Evolutionary conservation across 192 early-diverging fungal species (phyloP), one percentile per base, ranked within the genome.

Genomic region (Dissophora ornata): DNA sequence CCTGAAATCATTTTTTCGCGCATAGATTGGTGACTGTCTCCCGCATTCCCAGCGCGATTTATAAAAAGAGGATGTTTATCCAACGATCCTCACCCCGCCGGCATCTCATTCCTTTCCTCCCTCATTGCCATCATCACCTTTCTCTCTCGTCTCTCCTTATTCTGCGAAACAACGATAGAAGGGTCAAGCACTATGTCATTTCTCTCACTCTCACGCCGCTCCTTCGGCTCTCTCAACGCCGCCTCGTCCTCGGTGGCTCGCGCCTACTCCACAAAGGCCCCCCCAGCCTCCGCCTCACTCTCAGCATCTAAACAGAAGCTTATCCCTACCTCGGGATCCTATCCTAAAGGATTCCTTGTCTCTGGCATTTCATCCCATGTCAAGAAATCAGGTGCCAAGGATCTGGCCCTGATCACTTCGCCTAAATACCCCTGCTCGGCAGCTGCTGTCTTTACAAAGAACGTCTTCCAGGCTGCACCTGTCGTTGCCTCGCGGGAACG

Each of bases 391-490:
- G 75, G 82, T 3, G 84, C 83, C 15, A 89, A 90, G 19, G 97
- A 99, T 80, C 71, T 99, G 30, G 91, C 93, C 1, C 79, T 97
- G 15, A 84, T 98, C 7, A 64, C 88, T 10, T 95, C 94, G 5
- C 59, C 59, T 1, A 83, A 89, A 24, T 68, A 71, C 11, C 89
- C 91, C 3, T 91, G 92, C 55, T 88, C 87, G 18, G 93, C 90
- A 1, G 88, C 94, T 7, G 95, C 93, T 0, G 95, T 97, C 13
- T 99, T 99, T 62, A 99, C 97, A 2, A 91, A 84, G 33, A 98
- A 98, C 62, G 86, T 85, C 66, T 99, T 99, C 70, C 85, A 90
- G 38, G 97, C 97, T 0, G 96, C 97, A 0, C 95, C 96, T 0
- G 96, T 97, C 6, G 79, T 90, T 33, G 87, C 94, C 10, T 92